Base-by-base conservation (phyloP, 495 filamentous ascomycete genomes). In the Mytilinidion resinicola region DNA sequence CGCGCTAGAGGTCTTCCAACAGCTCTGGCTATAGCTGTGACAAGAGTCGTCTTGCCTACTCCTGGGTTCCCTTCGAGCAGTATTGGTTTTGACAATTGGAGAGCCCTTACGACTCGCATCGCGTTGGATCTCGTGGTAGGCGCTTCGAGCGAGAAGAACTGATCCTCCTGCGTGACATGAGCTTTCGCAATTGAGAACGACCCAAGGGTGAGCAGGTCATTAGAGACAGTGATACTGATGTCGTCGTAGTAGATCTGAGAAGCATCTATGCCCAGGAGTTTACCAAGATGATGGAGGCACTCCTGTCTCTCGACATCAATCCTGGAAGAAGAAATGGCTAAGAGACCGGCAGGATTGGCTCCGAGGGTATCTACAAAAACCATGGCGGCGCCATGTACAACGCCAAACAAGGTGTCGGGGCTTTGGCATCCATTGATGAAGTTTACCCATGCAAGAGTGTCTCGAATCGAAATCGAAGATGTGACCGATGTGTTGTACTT, bases 301-400 rank as follows among this genome's bases (percentile, higher is more conserved):
- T 75, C 74, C 42, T 77, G 76, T 47, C 90, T 80, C 64, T 95
- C 86, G 36, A 75, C 74, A 9, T 77, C 70, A 3, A 86, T 72
- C 39, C 74, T 82, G 30, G 80, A 72, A 1, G 81, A 74, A 51
- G 80, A 79, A 14, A 85, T 81, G 2, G 87, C 83, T 46, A 95
- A 77, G 62, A 95, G 77, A 0, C 88, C 90, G 12, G 92, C 89
- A 4, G 93, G 91, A 66, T 96, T 96, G 9, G 95, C 91, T 39
- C 95, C 95, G 7, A 97, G 77, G 1, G 90, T 90, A 71, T 99
- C 95, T 57, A 97, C 86, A 66, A 91, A 99, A 4, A 97, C 91
- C 77, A 96, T 89, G 1, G 91, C 89, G 43, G 92, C 93, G 34
- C 95, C 95, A 66, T 97, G 90, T 0, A 89, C 73, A 30, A 96